Conservation (phyloP, 179 eudicot species). For the Vitellaria paradoxa region DNA sequence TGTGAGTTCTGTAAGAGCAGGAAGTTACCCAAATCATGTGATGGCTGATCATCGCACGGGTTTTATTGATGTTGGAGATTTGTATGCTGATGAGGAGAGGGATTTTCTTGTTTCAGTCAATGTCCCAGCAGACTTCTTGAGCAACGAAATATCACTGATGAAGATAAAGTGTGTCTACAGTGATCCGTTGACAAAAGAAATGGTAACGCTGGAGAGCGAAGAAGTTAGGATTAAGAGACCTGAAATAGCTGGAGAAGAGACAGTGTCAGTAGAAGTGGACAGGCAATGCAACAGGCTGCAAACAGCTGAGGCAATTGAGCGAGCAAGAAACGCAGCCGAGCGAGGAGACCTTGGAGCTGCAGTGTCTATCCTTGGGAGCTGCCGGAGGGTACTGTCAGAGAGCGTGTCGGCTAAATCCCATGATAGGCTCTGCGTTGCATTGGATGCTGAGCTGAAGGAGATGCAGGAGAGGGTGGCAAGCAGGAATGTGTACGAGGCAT, state of each 20-base stretch:
- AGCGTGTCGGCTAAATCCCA: conserved; percentile 50
- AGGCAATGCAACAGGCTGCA: conserved; percentile 60
- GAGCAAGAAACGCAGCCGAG: conserved; percentile 70
- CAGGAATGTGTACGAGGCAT: conserved; percentile 69
- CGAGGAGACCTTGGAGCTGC: conserved; percentile 65
- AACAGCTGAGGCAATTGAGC: conserved; percentile 75
- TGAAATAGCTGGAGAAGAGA: conserved; percentile 29
- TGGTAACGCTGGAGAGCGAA: conserved; percentile 36
- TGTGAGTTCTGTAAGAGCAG: conserved; percentile 52
- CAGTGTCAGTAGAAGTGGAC: conserved; percentile 70
- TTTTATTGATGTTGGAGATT: conserved; percentile 58
- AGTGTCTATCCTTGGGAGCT: conserved; percentile 48
- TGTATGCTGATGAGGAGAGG: conserved; percentile 88
- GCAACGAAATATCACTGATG: conserved; percentile 34
- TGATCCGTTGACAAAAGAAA: conserved; percentile 56
- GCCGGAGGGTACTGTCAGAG: conserved; percentile 37
- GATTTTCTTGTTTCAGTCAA: conserved; percentile 63
- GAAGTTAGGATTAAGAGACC: conserved; percentile 54
- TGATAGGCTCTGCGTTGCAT: conserved; percentile 56
- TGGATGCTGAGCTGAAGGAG: conserved; percentile 74
- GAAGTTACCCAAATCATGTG: conserved; percentile 51
- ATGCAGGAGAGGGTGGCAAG: conserved; percentile 87
- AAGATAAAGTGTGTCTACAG: conserved; percentile 53
- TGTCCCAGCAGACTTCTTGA: conserved; percentile 40
- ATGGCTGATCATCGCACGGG: conserved; percentile 42